Conservation (phyloP, 305 asterid genomes). For the Lippia alba region DNA sequence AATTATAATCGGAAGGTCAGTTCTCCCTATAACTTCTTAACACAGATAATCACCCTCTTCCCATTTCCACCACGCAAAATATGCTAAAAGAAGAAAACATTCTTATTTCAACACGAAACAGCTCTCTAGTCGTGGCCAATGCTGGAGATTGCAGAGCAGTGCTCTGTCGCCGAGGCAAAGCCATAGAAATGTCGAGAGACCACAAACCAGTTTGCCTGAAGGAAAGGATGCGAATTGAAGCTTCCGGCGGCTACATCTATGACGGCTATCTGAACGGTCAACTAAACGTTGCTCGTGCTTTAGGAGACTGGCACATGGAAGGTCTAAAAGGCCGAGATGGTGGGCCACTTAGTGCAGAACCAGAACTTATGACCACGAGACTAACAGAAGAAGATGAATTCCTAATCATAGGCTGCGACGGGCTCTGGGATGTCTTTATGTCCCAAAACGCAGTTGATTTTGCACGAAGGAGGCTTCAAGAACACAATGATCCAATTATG, state of each 20-base stretch:
- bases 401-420: conserved; percentile 94
- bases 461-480: conserved; percentile 89
- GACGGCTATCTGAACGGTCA: conserved; percentile 97
- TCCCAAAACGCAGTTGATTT: conserved; percentile 96
- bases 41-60: conserved; percentile 1
- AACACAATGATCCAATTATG: conserved; percentile 79
- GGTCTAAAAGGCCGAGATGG: conserved; percentile 71
- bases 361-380: conserved; percentile 77
- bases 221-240: conserved; percentile 82
- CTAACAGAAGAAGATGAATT: conserved; percentile 90
- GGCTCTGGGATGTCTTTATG: conserved; percentile 93
- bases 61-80: not conserved
- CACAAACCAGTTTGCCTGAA: conserved; percentile 72
- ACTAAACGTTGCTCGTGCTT: conserved; percentile 92
- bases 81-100: not conserved
- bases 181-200: conserved; percentile 96
- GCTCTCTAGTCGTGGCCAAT: conserved; percentile 94
- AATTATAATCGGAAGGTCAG: conserved; percentile 84
- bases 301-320: conserved; percentile 99
- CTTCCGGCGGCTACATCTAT: conserved; percentile 83
- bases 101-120: conserved; percentile 39
- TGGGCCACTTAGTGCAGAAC: conserved; percentile 96
- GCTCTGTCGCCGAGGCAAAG: conserved; percentile 93
- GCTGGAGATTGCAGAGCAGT: conserved; percentile 99
- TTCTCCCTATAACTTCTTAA: not conserved